Base-by-base conservation (phyloP, 2,329 filamentous ascomycete species). In the Geosmithia putterillii region DNA sequence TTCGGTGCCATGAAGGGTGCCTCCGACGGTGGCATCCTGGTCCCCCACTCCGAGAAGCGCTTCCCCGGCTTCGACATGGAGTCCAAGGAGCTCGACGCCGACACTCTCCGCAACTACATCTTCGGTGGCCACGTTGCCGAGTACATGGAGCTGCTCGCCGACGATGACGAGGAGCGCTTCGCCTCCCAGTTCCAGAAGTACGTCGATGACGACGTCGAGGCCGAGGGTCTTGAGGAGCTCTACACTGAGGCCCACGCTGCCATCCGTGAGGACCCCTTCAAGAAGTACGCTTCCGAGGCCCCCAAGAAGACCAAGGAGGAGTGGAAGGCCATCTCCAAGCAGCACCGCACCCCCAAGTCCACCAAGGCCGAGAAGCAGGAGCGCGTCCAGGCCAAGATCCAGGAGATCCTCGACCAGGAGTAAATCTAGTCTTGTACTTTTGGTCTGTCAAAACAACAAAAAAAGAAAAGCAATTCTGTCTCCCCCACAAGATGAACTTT, bases 1-100 rank as follows among this genome's bases (percentile, higher is more conserved):
- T 98, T 98, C 66, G 92, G 86, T 71, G 92, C 90, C 71, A 88
- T 98, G 86, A 98, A 98, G 85, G 92, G 92, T 77, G 90, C 89
- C 61, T 96, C 89, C 40, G 92, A 98, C 70, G 92, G 92, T 70
- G 92, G 92, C 68, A 86, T 98, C 70, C 80, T 89, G 69, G 74
- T 98, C 57, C 92, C 92, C 59, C 92, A 98, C 86, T 95, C 87
- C 59, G 89, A 96, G 81, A 95, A 92, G 81, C 90, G 92, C 61
- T 98, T 98, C 87, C 92, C 92, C 60, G 92, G 92, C 61, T 98
- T 75, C 82, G 92, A 98, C 67, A 86, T 95, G 25, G 92, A 98
- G 77, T 72, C 74, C 69, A 89, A 98, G 84, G 90, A 96, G 80
- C 86, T 98, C 61, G 92, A 98, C 60, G 79, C 88, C 61, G 92